These are phyloP conservation scores for Parsonsia alboflavescens DNA, from an alignment of 257 asterid species.

Conservation along the genomic window DNA sequence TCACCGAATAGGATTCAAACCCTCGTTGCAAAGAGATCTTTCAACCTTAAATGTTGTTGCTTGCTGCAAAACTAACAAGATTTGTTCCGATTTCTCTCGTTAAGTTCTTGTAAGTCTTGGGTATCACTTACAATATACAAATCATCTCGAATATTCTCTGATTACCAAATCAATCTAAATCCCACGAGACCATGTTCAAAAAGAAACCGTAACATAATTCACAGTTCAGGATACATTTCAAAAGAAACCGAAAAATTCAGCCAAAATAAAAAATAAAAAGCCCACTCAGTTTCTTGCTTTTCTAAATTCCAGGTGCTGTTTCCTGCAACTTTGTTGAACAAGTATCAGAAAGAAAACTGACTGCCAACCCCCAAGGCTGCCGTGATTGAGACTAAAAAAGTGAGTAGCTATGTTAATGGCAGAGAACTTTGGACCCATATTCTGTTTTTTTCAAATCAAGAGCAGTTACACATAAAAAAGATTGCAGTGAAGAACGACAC, in stretches of 20 bases:
- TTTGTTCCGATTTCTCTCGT: too few species aligned
- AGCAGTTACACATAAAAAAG: background rate
- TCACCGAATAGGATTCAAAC: too few species aligned
- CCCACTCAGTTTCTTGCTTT: too few species aligned
- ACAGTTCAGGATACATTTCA: background rate
- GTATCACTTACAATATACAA: background rate
- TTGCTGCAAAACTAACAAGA: too few species aligned
- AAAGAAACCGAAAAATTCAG: background rate
- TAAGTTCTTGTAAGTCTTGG: background rate
- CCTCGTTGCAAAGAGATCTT: too few species aligned
- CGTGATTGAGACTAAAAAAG: background rate
- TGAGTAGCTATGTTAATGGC: conserved; percentile 2
- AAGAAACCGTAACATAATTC: background rate
- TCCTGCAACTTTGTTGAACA: conserved; percentile 2
- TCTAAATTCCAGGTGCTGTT: conserved; percentile 6
- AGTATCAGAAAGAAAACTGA: background rate
- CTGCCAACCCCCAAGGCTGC: background rate
- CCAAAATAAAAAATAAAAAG: too few species aligned
- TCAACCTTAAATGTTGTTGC: too few species aligned
- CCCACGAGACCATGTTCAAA: background rate
- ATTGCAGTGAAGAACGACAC: conserved; percentile 2
- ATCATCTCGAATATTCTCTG: background rate
- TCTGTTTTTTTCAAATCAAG: conserved; percentile 16
- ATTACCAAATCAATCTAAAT: background rate
- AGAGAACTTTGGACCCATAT: background rate